phyloP scores from a whole-genome alignment of 257 asterid species.

The Voacanga thouarsii region DNA sequence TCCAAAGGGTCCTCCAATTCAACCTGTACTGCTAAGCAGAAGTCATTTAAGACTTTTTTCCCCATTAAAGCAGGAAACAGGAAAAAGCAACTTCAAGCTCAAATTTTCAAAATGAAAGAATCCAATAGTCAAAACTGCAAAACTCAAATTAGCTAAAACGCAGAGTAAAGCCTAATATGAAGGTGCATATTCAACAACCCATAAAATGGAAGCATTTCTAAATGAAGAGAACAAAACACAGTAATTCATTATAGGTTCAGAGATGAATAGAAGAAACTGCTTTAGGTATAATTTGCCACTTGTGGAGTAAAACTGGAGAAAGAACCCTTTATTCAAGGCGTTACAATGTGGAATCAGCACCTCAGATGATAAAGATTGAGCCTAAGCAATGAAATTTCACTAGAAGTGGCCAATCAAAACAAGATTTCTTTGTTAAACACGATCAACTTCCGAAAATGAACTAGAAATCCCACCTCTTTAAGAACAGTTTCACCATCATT shows the following conservation, averaged over 20 bases:
- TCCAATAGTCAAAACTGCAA: background rate
- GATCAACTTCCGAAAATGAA: background rate
- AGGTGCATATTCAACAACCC: background rate
- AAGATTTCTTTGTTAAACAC: background rate
- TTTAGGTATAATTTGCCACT: background rate
- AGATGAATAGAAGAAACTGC: background rate
- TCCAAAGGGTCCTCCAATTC: conserved; percentile 90
- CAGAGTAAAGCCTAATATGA: background rate
- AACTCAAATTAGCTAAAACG: background rate
- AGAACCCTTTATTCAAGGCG: background rate
- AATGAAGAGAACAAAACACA: background rate
- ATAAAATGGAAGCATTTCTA: background rate
- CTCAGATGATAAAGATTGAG: background rate
- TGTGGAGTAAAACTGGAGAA: background rate
- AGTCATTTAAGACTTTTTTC: conserved; percentile 11
- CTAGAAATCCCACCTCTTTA: conserved; percentile 48
- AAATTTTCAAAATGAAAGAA: background rate
- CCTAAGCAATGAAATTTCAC: background rate
- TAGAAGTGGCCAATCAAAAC: background rate
- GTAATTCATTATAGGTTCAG: background rate
- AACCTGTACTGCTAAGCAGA: conserved; percentile 57
- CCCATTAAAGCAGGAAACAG: background rate
- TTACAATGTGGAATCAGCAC: background rate
- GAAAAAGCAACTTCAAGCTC: background rate
- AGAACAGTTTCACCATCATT: conserved; percentile 92